A percentile compares a stretch with the other conserved stretches of the same genome.
These are phyloP conservation scores for Mytilinidion resinicola DNA, from an alignment of 495 filamentous ascomycete genomes.

Conservation along the genomic window DNA sequence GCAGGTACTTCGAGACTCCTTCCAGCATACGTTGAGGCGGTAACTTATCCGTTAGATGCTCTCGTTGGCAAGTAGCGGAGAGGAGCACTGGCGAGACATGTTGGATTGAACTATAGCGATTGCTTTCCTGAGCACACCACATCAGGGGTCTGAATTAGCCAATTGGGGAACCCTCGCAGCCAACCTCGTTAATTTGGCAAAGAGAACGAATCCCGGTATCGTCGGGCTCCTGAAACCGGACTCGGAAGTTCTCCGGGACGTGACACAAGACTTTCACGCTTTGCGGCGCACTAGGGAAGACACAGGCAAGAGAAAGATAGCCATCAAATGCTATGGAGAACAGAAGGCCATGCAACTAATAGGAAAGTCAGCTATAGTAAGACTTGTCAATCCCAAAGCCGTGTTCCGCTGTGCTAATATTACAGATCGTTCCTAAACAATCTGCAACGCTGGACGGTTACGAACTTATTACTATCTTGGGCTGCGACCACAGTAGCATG, in stretches of 20 bases:
- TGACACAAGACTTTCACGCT: not conserved
- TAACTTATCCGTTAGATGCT: not conserved
- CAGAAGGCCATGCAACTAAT: not conserved
- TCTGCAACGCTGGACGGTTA: not conserved
- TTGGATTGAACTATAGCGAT: conserved; percentile 2
- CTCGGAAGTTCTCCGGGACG: conserved; percentile 1
- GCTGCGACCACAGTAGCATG: not conserved
- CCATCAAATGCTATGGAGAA: not conserved
- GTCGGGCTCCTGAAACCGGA: conserved; percentile 8
- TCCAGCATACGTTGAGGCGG: not conserved
- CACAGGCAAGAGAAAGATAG: not conserved
- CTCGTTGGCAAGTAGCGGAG: not conserved
- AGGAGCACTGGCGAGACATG: conserved; percentile 2
- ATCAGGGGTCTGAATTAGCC: conserved; percentile 14
- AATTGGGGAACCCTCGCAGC: conserved; percentile 6
- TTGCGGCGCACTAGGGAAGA: not conserved
- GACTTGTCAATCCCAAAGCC: not conserved
- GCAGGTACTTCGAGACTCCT: not conserved
- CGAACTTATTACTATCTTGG: not conserved
- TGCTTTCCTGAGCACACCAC: conserved; percentile 23
- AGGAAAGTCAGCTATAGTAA: not conserved
- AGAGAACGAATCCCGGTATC: conserved; percentile 3
- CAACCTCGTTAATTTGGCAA: not conserved
- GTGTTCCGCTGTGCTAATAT: not conserved
- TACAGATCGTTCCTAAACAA: not conserved